A percentile compares a stretch with the other conserved stretches of the same genome.
Evolutionary conservation across 805 yeast species (phyloP).

Genomic region (Candida jianshihensis): DNA sequence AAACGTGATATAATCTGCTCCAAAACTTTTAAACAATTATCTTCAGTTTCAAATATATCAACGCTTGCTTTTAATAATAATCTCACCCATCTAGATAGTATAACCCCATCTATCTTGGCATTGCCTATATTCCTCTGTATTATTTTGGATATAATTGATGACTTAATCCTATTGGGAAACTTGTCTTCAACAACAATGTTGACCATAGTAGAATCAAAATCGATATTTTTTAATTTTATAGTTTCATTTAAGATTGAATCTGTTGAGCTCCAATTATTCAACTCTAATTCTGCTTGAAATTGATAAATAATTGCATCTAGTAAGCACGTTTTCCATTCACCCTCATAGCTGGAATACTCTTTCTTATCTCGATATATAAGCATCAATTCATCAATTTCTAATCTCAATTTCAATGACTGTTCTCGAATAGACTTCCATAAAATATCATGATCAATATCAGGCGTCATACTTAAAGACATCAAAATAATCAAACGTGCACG

Average conservation of each 20-base stretch:
- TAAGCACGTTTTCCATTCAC: slow-evolving; percentile 16
- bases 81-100: slow-evolving; percentile 25
- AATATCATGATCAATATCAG: slow-evolving; percentile 2
- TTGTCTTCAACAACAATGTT: slow-evolving; percentile 12
- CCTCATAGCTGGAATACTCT: slow-evolving; percentile 8
- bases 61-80: slow-evolving; percentile 14
- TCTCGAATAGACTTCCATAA: slow-evolving; percentile 8
- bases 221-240: slow-evolving; percentile 6
- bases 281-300: slow-evolving; percentile 20
- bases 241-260: slow-evolving; percentile 17
- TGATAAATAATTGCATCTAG: slow-evolving; percentile 18
- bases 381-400: slow-evolving; percentile 11
- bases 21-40: slow-evolving; percentile 7
- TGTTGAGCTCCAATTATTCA: slow-evolving; percentile 18
- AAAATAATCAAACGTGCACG: slow-evolving; percentile 11
- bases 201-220: slow-evolving; percentile 20
- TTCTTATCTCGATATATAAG: slow-evolving; percentile 5
- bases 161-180: slow-evolving; percentile 14
- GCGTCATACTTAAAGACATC: slow-evolving; percentile 10
- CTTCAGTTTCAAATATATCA: slow-evolving; percentile 4
- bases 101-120: slow-evolving; percentile 5
- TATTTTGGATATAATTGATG: slow-evolving; percentile 14
- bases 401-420: slow-evolving; percentile 8
- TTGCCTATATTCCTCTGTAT: slow-evolving; percentile 20
- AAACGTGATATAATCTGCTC: slow-evolving; percentile 5